Percentiles rank a stretch among this genome's conserved stretches.
Evolutionary conservation across 2,329 filamentous ascomycete genomes (phyloP).

Genomic region (Trichoderma cornu-damae): DNA sequence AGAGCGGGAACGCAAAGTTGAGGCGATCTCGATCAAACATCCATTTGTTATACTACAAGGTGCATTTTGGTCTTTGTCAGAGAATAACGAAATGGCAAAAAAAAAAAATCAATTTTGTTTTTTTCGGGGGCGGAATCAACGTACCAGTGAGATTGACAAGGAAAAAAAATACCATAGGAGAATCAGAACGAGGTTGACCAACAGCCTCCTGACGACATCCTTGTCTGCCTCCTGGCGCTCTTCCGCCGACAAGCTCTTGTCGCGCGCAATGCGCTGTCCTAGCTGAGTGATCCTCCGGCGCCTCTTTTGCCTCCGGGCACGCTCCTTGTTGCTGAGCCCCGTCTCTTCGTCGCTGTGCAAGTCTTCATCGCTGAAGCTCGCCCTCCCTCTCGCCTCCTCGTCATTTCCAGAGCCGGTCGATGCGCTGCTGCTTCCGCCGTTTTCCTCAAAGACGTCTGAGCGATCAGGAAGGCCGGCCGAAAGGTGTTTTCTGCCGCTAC

Average conservation of each 20-base stretch:
- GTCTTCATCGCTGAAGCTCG: slow-evolving; percentile 65
- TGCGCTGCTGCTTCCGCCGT: slow-evolving; percentile 26
- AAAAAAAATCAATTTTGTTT: neutral
- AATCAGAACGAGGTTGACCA: slow-evolving; percentile 77
- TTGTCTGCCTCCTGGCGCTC: slow-evolving; percentile 73
- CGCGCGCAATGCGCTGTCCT: slow-evolving; percentile 62
- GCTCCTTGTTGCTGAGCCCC: slow-evolving; percentile 70
- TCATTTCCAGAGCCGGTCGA: slow-evolving; percentile 26
- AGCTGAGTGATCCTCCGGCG: slow-evolving; percentile 62
- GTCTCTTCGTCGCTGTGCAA: slow-evolving; percentile 84
- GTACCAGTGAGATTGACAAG: slow-evolving; percentile 82
- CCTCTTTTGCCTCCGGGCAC: slow-evolving; percentile 60
- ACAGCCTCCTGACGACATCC: slow-evolving; percentile 61
- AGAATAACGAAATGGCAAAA: neutral
- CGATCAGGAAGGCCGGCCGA: slow-evolving; percentile 35
- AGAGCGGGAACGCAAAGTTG: slow-evolving; percentile 90
- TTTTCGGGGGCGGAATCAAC: slow-evolving; percentile 28
- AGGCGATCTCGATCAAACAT: slow-evolving; percentile 87
- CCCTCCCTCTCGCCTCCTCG: slow-evolving; percentile 42
- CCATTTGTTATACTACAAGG: slow-evolving; percentile 90
- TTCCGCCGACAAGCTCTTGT: slow-evolving; percentile 57
- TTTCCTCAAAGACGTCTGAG: slow-evolving; percentile 45
- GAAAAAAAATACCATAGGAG: slow-evolving; percentile 87
- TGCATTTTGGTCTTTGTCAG: slow-evolving; percentile 24
- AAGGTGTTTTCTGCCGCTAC: slow-evolving; percentile 19